A percentile compares a stretch with the other conserved stretches of the same genome.
Evolutionary conservation across 768 basidiomycete species (phyloP).

Genomic region (Mycena filopes): DNA sequence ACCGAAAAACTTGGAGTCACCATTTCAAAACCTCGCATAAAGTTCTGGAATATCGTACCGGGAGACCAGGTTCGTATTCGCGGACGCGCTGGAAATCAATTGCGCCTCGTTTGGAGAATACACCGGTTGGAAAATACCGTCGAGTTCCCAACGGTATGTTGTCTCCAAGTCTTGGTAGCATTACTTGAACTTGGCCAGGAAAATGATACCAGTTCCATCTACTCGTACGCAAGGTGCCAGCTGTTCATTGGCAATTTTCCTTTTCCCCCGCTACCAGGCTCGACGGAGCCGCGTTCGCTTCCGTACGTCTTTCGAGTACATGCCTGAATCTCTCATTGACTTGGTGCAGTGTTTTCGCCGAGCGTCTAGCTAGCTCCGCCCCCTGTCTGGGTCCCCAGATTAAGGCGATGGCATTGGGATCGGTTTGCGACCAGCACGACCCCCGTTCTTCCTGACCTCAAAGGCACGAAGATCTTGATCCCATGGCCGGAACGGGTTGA

Average conservation of each 20-base stretch:
- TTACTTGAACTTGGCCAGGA: constrained; percentile 21
- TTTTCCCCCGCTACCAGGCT: constrained; percentile 57
- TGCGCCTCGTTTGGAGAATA: constrained; percentile 66
- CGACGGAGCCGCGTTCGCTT: constrained; percentile 48
- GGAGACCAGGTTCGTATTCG: constrained; percentile 81
- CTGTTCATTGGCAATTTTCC: constrained; percentile 77
- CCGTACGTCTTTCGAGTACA: constrained; percentile 52
- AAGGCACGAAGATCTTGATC: constrained; percentile 57
- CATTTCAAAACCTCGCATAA: constrained; percentile 72
- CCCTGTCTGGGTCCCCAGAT: constrained; percentile 68
- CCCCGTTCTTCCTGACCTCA: constrained; percentile 62
- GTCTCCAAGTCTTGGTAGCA: background rate
- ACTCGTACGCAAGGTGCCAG: constrained; percentile 81
- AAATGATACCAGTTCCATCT: constrained; percentile 13
- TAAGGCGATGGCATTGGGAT: constrained; percentile 74
- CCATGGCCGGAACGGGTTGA: constrained; percentile 77
- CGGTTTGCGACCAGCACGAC: constrained; percentile 75
- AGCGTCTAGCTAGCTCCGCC: constrained; percentile 69
- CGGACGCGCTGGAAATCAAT: constrained; percentile 66
- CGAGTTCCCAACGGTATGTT: constrained; percentile 8
- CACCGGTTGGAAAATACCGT: constrained; percentile 54
- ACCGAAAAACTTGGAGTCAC: background rate
- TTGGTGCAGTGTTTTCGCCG: constrained; percentile 77
- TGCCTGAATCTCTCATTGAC: background rate
- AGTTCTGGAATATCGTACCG: constrained; percentile 89